Percentiles rank a stretch among this genome's conserved stretches.
phyloP scores from a whole-genome alignment of 768 basidiomycete species.

The Phylloporus sp. region DNA sequence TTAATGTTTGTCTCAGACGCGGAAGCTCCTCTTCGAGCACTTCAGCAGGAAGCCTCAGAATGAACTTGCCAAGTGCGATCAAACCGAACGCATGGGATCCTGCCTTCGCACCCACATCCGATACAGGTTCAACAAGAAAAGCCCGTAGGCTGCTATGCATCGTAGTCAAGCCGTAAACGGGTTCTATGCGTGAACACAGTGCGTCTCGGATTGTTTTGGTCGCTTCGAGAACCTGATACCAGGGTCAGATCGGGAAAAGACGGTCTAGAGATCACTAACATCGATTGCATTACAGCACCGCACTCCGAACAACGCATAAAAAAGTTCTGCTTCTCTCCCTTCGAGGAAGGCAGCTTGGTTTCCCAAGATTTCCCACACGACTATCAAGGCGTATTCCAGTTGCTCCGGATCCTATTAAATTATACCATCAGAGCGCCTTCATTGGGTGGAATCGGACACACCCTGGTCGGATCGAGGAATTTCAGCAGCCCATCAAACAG shows the following conservation, averaged over 20 bases:
- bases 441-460: constrained; percentile 30
- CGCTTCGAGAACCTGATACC: constrained; percentile 69
- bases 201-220: constrained; percentile 79
- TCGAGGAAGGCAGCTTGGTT: constrained; percentile 71
- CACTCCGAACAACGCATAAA: constrained; percentile 64
- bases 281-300: constrained; percentile 69
- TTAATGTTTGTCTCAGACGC: constrained; percentile 65
- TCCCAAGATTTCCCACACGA: constrained; percentile 81
- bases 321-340: constrained; percentile 74
- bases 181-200: constrained; percentile 67
- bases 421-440: neutral
- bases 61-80: constrained; percentile 79
- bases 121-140: constrained; percentile 54
- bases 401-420: constrained; percentile 52
- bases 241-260: neutral
- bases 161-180: constrained; percentile 82
- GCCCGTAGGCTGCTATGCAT: constrained; percentile 68
- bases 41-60: constrained; percentile 74
- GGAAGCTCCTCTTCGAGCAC: constrained; percentile 87
- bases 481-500: constrained; percentile 63
- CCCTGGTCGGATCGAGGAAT: constrained; percentile 62
- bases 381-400: constrained; percentile 75
- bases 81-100: constrained; percentile 78
- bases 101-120: constrained; percentile 54
- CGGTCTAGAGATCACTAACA: constrained; percentile 40